A percentile compares a stretch with the other conserved stretches of the same genome.
Conservation (phyloP, 169 alveolate species). For the Fabrea salina region DNA sequence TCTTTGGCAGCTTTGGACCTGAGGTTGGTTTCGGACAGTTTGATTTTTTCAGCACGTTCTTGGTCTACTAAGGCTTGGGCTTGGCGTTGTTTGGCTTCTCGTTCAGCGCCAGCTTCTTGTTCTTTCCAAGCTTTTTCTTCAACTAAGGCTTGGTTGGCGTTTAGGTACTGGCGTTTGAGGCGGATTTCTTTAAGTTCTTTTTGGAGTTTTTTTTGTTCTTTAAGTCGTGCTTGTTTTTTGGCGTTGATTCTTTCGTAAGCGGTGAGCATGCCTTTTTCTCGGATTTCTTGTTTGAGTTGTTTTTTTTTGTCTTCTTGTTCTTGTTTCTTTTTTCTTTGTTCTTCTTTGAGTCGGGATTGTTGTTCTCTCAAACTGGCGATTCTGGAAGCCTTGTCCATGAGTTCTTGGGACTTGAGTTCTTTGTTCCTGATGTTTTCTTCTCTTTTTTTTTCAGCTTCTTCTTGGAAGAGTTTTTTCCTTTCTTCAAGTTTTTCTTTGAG, state of each 20-base stretch:
- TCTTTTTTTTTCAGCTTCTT: slow-evolving; percentile 62
- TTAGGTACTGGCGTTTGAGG: slow-evolving; percentile 76
- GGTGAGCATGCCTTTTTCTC: slow-evolving; percentile 77
- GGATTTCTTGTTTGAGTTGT: slow-evolving; percentile 42
- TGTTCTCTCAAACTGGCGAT: slow-evolving; percentile 65
- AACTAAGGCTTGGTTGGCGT: slow-evolving; percentile 77
- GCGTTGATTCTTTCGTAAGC: slow-evolving; percentile 68
- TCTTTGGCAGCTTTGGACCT: slow-evolving; percentile 60
- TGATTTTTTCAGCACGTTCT: slow-evolving; percentile 62
- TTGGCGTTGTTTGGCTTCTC: slow-evolving; percentile 73
- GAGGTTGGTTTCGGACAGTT: slow-evolving; percentile 63
- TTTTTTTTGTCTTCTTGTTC: slow-evolving; percentile 61
- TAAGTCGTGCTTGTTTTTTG: slow-evolving; percentile 67
- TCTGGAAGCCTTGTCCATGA: slow-evolving; percentile 60
- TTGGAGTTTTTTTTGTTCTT: slow-evolving; percentile 79
- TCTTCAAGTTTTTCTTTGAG: slow-evolving; percentile 76
- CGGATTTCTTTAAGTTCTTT: slow-evolving; percentile 80
- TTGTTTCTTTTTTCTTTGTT: slow-evolving; percentile 53
- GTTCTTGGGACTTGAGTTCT: slow-evolving; percentile 58
- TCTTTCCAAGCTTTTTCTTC: slow-evolving; percentile 83
- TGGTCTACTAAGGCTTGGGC: slow-evolving; percentile 69
- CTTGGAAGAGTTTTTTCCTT: slow-evolving; percentile 55
- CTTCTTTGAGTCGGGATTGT: slow-evolving; percentile 63
- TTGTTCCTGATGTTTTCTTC: slow-evolving; percentile 61
- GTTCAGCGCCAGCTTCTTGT: slow-evolving; percentile 82